Evolutionary conservation across 495 filamentous ascomycete species (phyloP), one percentile per base, ranked within the genome.

Genomic region (Tuber brumale): DNA sequence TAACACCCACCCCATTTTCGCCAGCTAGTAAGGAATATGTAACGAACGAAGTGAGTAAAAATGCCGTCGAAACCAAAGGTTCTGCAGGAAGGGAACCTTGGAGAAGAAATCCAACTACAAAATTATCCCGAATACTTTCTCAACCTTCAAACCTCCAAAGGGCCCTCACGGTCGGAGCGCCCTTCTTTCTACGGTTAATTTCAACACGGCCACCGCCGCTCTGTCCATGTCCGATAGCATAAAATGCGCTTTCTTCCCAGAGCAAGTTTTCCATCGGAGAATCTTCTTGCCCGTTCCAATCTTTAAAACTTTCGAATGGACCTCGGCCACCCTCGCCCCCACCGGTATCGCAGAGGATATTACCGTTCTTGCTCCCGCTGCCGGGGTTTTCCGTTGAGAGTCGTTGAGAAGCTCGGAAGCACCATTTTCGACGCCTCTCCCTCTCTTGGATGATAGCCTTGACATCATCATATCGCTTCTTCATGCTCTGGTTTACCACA

Each of bases 161-260:
- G 70, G 51, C 77, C 79, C 5, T 80, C 81, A 21, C 81, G 75
- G 70, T 51, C 72, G 43, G 72, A 23, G 72, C 72, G 48, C 76
- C 75, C 73, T 82, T 82, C 71, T 74, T 82, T 61, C 80, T 76
- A 44, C 80, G 81, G 35, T 74, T 81, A 43, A 82, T 77, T 70
- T 82, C 81, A 69, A 82, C 75, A 19, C 27, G 57, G 14, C 57
- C 31, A 27, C 27, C 57, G n/a, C 81, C 77, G 42, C 73, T 74
- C 48, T 77, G 80, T 19, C 81, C 81, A 21, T 82, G 81, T 4
- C 81, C 81, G 75, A 82, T 82, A 46, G 80, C 79, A 9, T 74
- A 80, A n/a, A 82, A 72, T 27, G 73, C 80, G 73, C 80, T 82
- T 61, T 82, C 81, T 66, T 82, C 81, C 80, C 81, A 82, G 31